These are phyloP conservation scores for Fusarium miscanthi DNA, from an alignment of 2,329 filamentous ascomycete genomes.

Conservation along the genomic window DNA sequence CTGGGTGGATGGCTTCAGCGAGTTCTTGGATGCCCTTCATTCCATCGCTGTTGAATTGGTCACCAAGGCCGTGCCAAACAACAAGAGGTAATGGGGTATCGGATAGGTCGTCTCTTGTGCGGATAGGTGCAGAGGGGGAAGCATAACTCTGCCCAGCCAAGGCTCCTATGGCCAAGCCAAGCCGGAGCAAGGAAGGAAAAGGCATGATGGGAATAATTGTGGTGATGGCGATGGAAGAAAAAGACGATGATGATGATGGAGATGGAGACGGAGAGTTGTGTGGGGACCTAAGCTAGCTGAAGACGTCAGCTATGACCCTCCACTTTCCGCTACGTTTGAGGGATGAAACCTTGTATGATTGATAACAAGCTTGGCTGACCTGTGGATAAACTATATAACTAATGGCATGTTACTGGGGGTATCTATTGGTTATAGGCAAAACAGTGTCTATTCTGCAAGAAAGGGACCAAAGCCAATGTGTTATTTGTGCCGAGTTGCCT, in stretches of 20 bases:
- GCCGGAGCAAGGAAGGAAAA: constrained; percentile 29
- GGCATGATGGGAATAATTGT: constrained; percentile 17
- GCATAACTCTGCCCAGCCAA: constrained; percentile 40
- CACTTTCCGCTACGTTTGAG: constrained; percentile 11
- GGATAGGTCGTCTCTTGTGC: constrained; percentile 52
- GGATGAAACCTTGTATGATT: too few species aligned
- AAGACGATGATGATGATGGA: constrained; percentile 10
- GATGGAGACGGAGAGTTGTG: constrained; percentile 27
- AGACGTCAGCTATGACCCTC: constrained; percentile 36
- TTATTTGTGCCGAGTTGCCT: too few species aligned
- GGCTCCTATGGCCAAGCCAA: constrained; percentile 50
- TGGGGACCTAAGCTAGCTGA: constrained; percentile 4
- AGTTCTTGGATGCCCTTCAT: constrained; percentile 77
- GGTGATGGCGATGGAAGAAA: not conserved
- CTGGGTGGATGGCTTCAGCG: constrained; percentile 78
- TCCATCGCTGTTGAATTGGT: constrained; percentile 81
- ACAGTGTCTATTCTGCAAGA: too few species aligned
- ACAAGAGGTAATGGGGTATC: constrained; percentile 86
- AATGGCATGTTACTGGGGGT: too few species aligned
- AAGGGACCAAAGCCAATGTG: too few species aligned
- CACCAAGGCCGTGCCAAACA: constrained; percentile 90
- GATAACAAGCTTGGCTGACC: too few species aligned
- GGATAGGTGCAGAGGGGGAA: constrained; percentile 38
- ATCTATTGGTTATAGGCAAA: too few species aligned
- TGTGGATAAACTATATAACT: too few species aligned